Evolutionary conservation across 495 filamentous ascomycete species (phyloP).

Genomic region (Daldinia childiae): DNA sequence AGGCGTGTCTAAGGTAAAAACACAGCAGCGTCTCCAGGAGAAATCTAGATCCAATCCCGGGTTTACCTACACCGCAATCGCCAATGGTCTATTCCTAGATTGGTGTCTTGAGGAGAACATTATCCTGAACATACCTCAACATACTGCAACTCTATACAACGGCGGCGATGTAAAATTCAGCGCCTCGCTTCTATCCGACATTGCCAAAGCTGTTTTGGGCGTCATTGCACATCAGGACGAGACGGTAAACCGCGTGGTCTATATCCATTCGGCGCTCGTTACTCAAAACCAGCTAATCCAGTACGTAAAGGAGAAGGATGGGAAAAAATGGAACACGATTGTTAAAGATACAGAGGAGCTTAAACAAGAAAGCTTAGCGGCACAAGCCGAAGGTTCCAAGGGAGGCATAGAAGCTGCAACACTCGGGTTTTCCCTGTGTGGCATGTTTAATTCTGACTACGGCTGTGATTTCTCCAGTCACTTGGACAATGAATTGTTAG

Average conservation of each 20-base stretch:
- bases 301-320: neutral
- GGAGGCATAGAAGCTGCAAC: neutral
- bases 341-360: neutral
- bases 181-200: neutral
- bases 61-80: neutral
- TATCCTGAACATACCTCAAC: conserved; percentile 1
- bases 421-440: neutral
- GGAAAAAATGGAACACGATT: neutral
- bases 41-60: neutral
- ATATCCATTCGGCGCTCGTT: neutral
- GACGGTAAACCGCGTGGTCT: neutral
- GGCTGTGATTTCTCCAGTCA: neutral
- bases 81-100: neutral
- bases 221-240: neutral
- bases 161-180: conserved; percentile 2
- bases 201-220: conserved; percentile 1
- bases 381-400: neutral
- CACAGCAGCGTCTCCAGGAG: neutral
- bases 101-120: neutral
- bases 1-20: neutral
- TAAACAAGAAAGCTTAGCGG: neutral
- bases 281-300: neutral
- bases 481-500: neutral
- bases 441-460: neutral
- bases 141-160: neutral